Base-by-base conservation (phyloP, 2,329 filamentous ascomycete genomes). In the Pseudogymnoascus pannorum region DNA sequence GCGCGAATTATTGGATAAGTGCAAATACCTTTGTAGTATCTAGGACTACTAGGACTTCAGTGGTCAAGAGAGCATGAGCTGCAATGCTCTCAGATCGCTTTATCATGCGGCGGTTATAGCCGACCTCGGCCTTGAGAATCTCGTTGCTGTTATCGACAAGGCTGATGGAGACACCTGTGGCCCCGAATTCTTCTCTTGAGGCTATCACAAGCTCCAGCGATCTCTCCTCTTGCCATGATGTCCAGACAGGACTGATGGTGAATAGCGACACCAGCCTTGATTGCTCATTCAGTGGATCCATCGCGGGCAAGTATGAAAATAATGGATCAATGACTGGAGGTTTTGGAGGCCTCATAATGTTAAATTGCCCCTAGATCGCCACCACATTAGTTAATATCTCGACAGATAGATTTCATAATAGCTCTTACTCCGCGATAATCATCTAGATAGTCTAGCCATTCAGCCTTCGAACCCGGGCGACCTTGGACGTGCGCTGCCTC, bases 51-150 rank as follows among this genome's bases (percentile, higher is more conserved):
- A 76, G 63, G 1, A 69, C 66, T 38, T 75, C 71, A 12, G 64
- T 66, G 1, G 68, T 67, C 36, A 73, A 62, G n/a, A 76, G 64
- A 18, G 70, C 71, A 64, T 76, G 74, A 7, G 73, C 73, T 12
- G 70, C 72, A 57, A 76, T 67, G 54, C 73, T 75, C 18, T 63
- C 64, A 3, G 62, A 57, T 7, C 74, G 66, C 33, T 66, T 62
- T 22, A 74, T 66, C n/a, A 54, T 59, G 14, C 61, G 44, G 20
- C 64, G 62, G n/a, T 67, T 66, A 54, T 70, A 71, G 3, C 69
- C 71, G 35, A 67, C 61, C 57, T 72, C 71, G 26, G 67, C 68
- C 59, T 70, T 71, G 38, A 74, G 67, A 5, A 71, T 61, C 57
- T 75, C 74, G 22, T 66, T 64, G 1, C 67, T 62, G 14, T 66